Percentiles rank a stretch among this genome's conserved stretches.
Evolutionary conservation across 78 protist genomes (phyloP).

Genomic region (slime mould (Dictyostelium discoideum)): DNA sequence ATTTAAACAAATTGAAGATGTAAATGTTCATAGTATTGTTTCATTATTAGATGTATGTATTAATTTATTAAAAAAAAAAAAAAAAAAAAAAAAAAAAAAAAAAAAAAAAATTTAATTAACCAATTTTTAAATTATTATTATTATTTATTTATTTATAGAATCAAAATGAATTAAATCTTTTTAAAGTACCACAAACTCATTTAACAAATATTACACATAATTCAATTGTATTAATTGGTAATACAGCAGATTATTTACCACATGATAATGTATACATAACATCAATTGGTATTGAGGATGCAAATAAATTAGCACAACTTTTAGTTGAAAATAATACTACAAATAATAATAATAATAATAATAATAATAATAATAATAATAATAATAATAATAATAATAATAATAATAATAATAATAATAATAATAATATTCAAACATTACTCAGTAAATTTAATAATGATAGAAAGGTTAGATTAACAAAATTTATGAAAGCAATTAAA

Average conservation of each 20-base stretch:
- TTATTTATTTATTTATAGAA: neutral
- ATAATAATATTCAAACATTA: neutral
- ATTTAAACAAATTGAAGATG: constrained; percentile 37
- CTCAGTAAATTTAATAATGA: neutral
- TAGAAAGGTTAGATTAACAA: neutral
- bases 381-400: neutral
- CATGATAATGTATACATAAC: constrained; percentile 9
- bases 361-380: neutral
- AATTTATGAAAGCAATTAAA: neutral
- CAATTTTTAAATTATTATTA: neutral
- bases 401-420: neutral
- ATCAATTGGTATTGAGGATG: constrained; percentile 34
- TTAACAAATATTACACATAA: neutral
- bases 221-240: constrained; percentile 17
- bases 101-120: too few relatives aligned
- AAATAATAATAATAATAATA: neutral
- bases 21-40: constrained; percentile 48
- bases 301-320: neutral
- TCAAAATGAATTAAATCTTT: neutral
- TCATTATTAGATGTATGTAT: constrained; percentile 18
- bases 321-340: neutral
- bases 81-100: too few relatives aligned
- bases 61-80: neutral
- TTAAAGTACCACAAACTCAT: neutral
- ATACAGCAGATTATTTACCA: constrained; percentile 36